phyloP scores from a whole-genome alignment of 1,284 basidiomycete genomes.

The Heterobasidion annosum region DNA sequence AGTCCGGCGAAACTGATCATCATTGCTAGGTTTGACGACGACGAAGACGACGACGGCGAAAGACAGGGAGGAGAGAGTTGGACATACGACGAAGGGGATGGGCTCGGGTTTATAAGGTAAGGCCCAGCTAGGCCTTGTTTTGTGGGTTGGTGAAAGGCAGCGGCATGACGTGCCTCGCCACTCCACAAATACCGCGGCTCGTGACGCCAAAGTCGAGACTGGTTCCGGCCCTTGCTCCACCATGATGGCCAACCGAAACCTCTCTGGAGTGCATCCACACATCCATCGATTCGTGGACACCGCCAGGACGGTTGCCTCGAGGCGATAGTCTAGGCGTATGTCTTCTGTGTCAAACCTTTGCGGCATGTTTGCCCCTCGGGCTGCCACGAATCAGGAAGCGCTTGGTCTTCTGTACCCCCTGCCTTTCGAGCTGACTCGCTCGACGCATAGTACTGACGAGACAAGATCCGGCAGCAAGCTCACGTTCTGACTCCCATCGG shows the following conservation, averaged over 20 bases:
- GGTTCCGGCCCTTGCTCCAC: neutral
- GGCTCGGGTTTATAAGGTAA: neutral
- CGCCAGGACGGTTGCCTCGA: too few species aligned
- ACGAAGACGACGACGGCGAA: neutral
- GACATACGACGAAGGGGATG: neutral
- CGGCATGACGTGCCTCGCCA: neutral
- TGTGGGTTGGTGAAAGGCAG: neutral
- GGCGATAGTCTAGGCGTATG: too few species aligned
- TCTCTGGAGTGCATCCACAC: too few species aligned
- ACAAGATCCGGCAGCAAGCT: too few species aligned
- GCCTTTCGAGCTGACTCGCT: too few species aligned
- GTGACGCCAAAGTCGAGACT: neutral
- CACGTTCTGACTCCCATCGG: too few species aligned
- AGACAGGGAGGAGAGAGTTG: neutral
- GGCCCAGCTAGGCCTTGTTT: neutral
- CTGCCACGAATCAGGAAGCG: neutral
- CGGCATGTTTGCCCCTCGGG: too few species aligned
- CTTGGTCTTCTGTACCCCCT: too few species aligned
- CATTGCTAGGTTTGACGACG: neutral
- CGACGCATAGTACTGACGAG: too few species aligned
- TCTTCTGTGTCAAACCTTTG: too few species aligned
- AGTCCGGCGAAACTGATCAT: constrained; percentile 71
- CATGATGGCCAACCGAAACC: too few species aligned
- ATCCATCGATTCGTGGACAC: too few species aligned
- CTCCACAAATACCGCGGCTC: neutral